phyloP scores from a whole-genome alignment of 2,329 filamentous ascomycete genomes.

The Ilyonectria destructans region DNA sequence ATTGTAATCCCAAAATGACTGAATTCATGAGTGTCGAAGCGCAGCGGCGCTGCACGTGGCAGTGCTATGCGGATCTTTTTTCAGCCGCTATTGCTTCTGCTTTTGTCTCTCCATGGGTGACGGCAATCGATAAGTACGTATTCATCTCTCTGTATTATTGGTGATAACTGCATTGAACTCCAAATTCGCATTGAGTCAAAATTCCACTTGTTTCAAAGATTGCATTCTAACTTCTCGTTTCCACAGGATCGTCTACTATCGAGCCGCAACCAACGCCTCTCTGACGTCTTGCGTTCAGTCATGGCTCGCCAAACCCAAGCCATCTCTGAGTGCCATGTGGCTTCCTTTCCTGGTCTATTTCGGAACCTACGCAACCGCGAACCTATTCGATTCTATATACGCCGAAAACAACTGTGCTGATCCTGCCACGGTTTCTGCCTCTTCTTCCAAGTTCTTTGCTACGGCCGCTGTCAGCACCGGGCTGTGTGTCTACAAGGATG shows the following conservation, averaged over 20 bases:
- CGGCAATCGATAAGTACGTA: slow-evolving; percentile 48
- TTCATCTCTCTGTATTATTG: not conserved
- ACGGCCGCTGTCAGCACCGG: slow-evolving; percentile 44
- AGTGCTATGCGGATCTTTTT: slow-evolving; percentile 45
- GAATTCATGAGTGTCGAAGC: slow-evolving; percentile 44
- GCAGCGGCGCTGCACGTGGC: slow-evolving; percentile 45
- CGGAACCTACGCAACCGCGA: slow-evolving; percentile 48
- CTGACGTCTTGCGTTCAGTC: slow-evolving; percentile 42
- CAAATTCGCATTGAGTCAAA: not conserved
- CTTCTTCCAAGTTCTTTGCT: slow-evolving; percentile 44
- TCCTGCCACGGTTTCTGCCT: slow-evolving; percentile 40
- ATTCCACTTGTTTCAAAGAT: not conserved
- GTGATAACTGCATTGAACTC: not conserved
- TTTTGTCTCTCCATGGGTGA: slow-evolving; percentile 47
- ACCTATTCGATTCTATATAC: slow-evolving; percentile 47
- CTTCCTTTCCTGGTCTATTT: slow-evolving; percentile 49
- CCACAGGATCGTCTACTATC: slow-evolving; percentile 45
- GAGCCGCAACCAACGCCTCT: slow-evolving; percentile 42
- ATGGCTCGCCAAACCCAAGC: slow-evolving; percentile 44
- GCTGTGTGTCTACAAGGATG: slow-evolving; percentile 46
- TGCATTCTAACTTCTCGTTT: slow-evolving; percentile 3
- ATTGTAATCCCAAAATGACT: slow-evolving; percentile 33
- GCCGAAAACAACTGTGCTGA: slow-evolving; percentile 39
- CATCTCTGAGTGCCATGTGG: slow-evolving; percentile 41
- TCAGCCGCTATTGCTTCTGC: slow-evolving; percentile 46